These are phyloP conservation scores for Fusarium abutilonis DNA, from an alignment of 2,329 filamentous ascomycete genomes.

Conservation along the genomic window DNA sequence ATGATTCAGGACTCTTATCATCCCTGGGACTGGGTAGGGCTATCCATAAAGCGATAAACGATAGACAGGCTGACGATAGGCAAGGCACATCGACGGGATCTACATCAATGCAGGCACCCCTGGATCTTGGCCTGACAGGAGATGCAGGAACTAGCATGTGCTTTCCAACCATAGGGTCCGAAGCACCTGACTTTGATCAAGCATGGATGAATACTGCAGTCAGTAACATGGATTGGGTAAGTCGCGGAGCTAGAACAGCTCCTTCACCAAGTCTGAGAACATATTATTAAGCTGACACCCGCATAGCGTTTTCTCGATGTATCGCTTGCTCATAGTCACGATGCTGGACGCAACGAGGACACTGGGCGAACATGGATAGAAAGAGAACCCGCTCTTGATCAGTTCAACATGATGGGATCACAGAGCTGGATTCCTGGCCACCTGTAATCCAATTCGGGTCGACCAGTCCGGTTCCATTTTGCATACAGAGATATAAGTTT, in stretches of 20 bases:
- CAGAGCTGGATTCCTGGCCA: constrained; percentile 36
- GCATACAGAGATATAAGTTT: constrained; percentile 11
- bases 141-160: constrained; percentile 36
- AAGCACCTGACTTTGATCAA: constrained; percentile 48
- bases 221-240: constrained; percentile 54
- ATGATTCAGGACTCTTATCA: constrained; percentile 36
- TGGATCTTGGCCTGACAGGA: constrained; percentile 35
- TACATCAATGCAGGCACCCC: constrained; percentile 32
- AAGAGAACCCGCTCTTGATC: constrained; percentile 41
- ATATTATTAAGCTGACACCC: constrained; percentile 15
- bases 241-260: constrained; percentile 24
- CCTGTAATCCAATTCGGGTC: constrained; percentile 15
- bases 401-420: constrained; percentile 42
- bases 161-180: constrained; percentile 36
- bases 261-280: background rate
- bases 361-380: constrained; percentile 48
- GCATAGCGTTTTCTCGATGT: constrained; percentile 49
- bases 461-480: background rate
- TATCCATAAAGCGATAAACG: constrained; percentile 3
- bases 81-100: constrained; percentile 35
- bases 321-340: constrained; percentile 48
- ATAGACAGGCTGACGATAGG: constrained; percentile 25
- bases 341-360: constrained; percentile 43
- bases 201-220: constrained; percentile 50
- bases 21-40: constrained; percentile 40